Evolutionary conservation across 805 yeast species (phyloP), one percentile per base, ranked within the genome.

Genomic region (Saturnispora gosingensis): DNA sequence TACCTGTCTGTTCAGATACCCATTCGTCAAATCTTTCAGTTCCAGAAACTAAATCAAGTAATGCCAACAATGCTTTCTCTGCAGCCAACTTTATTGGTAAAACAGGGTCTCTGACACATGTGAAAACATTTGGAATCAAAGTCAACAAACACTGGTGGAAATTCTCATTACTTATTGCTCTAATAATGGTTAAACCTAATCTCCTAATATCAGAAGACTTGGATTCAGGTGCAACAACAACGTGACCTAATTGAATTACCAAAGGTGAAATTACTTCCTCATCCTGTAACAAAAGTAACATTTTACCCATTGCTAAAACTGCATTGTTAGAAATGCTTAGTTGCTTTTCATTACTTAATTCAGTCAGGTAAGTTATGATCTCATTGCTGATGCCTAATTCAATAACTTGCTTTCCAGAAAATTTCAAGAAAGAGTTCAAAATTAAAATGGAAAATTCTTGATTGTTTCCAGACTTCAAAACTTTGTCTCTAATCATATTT

Each of bases 11-110:
- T 51, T 72, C 66, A 1, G 66, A 69, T 51, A 85, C 77, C 97
- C 97, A 91, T 10, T 60, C 60, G 50, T 75, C 76, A 70, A 87
- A 88, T 25, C 67, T 63, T 1, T 55, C 66, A 69, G 76, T 64
- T 22, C 45, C 45, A 27, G 83, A 87, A 32, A 86, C 83, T 59
- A 91, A 71, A 46, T 77, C 73, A 67, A 89, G 84, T 16, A 88
- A 63, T 2, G 87, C 80, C 57, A 90, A 65, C 65, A 77, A 89
- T 0, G 95, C 89, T 70, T 88, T 88, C 66, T 91, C 99, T 7
- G 96, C 96, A 1, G 97, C 97, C 55, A 91, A 74, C 61, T 89
- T 90, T 58, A 91, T 83, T 4, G 99, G 97, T 61, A 91, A 88
- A 46, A 87, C 73, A n/a, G 82, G 75, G 61, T 90, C 97, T 57